Evolutionary conservation across 805 yeast species (phyloP), one percentile per base, ranked within the genome.

Genomic region (Nakazawaea laoshanensis): DNA sequence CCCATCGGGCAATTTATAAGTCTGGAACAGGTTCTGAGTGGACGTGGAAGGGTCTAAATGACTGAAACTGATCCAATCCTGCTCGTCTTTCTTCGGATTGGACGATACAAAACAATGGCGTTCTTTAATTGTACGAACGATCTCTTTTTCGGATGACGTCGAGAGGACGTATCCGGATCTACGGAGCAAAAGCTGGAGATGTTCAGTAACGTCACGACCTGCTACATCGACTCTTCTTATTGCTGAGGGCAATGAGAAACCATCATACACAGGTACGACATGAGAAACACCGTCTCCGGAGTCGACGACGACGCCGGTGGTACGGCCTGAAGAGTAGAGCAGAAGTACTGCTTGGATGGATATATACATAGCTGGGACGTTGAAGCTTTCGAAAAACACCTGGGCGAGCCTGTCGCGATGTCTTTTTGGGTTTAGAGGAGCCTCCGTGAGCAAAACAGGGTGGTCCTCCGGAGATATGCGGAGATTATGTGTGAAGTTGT

Each of bases 241-340:
- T 3, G 88, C 75, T 2, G 77, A 65, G 0, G 88, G 77, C 11
- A 88, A 51, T 9, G 88, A 66, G 52, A 85, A 88, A 4, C 97
- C 97, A 39, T 86, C 87, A 54, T 74, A 89, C 0, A 89, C 85
- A 0, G 96, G 96, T 2, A 86, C 94, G 7, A 82, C 67, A 47
- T 83, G 88, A 24, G 83, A 71, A 17, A 86, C 94, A 4, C 96
- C 96, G 53, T 88, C 96, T 4, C 96, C 96, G n/a, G 80, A 71
- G 49, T 88, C 96, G 9, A 89, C 49, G 3, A 85, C 94, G 24
- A 85, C 70, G 1, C 96, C 97, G 0, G 95, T 87, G 6, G 96
- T 88, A 43, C 85, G 61, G 0, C 96, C 97, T 4, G 84, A 70
- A 0, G 96, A 87, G 56, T 89, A 88, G 24, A 88, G 59, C 3